phyloP scores from a whole-genome alignment of 192 early-diverging fungal genomes.

The Backusella macrospora region DNA sequence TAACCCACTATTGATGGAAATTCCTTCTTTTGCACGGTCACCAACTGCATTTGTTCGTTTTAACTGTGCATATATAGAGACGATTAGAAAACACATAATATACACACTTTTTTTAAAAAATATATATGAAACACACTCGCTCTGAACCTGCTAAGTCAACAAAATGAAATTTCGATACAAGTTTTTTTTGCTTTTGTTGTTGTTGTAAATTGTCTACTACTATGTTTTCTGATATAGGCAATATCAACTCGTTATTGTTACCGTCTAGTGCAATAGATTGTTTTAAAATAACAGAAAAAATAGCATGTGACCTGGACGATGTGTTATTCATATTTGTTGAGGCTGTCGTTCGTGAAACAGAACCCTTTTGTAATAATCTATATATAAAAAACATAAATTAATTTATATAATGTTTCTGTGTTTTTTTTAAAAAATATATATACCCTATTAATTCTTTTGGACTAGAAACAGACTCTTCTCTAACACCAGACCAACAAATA shows the following conservation, averaged over 20 bases:
- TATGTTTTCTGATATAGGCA: background rate
- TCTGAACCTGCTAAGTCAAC: constrained; percentile 99
- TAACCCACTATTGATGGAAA: constrained; percentile 94
- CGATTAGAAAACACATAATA: background rate
- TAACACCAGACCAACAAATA: constrained; percentile 83
- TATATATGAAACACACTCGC: constrained; percentile 47
- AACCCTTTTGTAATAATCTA: constrained; percentile 57
- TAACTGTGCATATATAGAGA: constrained; percentile 46
- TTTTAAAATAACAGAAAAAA: constrained; percentile 88
- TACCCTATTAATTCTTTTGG: constrained; percentile 65
- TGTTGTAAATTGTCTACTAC: background rate
- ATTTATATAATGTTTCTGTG: background rate
- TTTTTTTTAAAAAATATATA: background rate
- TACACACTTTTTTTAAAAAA: background rate
- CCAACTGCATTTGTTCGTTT: constrained; percentile 92
- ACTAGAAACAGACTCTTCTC: constrained; percentile 68
- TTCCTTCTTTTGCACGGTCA: constrained; percentile 94
- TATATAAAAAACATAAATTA: background rate
- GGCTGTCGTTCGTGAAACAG: constrained; percentile 70
- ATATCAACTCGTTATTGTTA: background rate
- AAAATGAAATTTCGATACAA: constrained; percentile 89
- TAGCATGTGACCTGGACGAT: constrained; percentile 95
- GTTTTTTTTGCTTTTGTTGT: background rate
- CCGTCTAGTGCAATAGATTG: constrained; percentile 57
- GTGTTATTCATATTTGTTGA: constrained; percentile 96